Base-by-base conservation (phyloP, 495 filamentous ascomycete genomes). In the Lasiosphaeria miniovina region DNA sequence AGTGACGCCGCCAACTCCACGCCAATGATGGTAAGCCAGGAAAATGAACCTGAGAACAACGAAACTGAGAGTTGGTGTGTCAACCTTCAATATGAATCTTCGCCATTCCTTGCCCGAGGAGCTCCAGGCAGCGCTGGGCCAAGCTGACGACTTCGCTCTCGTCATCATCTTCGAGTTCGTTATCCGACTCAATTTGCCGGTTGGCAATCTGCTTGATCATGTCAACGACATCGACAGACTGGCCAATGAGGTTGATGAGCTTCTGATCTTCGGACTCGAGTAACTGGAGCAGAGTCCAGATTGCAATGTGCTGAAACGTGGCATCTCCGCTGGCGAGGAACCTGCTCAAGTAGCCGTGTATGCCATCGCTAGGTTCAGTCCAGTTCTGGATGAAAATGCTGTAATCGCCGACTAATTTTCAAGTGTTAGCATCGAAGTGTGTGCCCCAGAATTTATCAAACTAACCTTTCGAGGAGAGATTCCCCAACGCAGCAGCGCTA, bases 261-360 rank as follows among this genome's bases (percentile, higher is more conserved):
- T 86, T 87, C 71, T 86, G 82, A 65, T 98, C 93, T 68, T 94
- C 92, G 0, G 94, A 96, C 73, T 98, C 94, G 15, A 98, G 84
- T 3, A 98, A 84, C 68, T 98, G 94, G 9, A 98, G 85, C 49
- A 98, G 77, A 0, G 94, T 98, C 94, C 94, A 98, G 63, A 97
- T 97, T 40, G 94, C 93, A 65, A 98, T 98, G 72, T 98, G 94
- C 71, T 98, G 94, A 80, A 98, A 98, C 1, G 94, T 98, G 11
- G 95, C 87, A 70, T 98, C 94, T 45, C 91, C 92, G 67, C 91
- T 96, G 24, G 87, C 90, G 5, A 98, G 84, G 78, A 98, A 98
- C 52, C 94, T 85, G 60, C 85, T 88, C 17, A 98, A 81, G 68
- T 98, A 98, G 52, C 94, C 93, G 70, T 96, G 91, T 61, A 98